Base-by-base conservation (phyloP, 148 eudicot genomes). In the Vaccinium darrowii region DNA sequence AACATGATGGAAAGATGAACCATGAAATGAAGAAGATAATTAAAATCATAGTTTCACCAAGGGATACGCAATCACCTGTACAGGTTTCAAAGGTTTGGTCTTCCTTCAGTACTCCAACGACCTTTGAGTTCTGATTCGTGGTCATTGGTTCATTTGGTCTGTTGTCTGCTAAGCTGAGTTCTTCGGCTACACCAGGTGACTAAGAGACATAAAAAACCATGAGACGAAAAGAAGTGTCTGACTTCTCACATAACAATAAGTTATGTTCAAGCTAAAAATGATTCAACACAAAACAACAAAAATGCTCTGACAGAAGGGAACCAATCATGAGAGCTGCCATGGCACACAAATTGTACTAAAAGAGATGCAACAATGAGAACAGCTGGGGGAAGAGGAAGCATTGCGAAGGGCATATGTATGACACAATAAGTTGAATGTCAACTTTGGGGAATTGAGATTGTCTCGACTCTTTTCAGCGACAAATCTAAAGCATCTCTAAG, bases 141-240 rank as follows among this genome's bases (percentile, higher is more conserved):
- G 57, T 53, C 52, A 84, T 79, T 57, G 49, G 56, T 79, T 58
- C 78, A 85, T 89, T 85, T 69, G 83, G 51, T 78, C 52, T 79
- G 47, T 78, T 85, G 56, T 78, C 90, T 30, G 84, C 85, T 67
- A 16, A 43, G n/a, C 83, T 84, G 84, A 69, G 77, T 83, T 33
- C 80, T 56, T 69, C 88, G 15, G 76, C 87, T 74, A 80, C 82
- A 62, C 65, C 63, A 71, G 86, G 80, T 9, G 88, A 83, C 94
- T 92, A 57, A 27, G 60, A 75, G 51, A 87, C 57, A 76, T 58
- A 81, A 73, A 81, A 53, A 78, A 76, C n/a, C 57, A 81, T 8
- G 27, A 82, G 18, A 76, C 12, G 2, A 54, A n/a, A 51, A 52
- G 50, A 39, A 72, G 51, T 15, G 79, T 54, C 67, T 7, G n/a